Evolutionary conservation across 1,284 basidiomycete species (phyloP), one percentile per base, ranked within the genome.

Genomic region (Cystobasidium pallidum): DNA sequence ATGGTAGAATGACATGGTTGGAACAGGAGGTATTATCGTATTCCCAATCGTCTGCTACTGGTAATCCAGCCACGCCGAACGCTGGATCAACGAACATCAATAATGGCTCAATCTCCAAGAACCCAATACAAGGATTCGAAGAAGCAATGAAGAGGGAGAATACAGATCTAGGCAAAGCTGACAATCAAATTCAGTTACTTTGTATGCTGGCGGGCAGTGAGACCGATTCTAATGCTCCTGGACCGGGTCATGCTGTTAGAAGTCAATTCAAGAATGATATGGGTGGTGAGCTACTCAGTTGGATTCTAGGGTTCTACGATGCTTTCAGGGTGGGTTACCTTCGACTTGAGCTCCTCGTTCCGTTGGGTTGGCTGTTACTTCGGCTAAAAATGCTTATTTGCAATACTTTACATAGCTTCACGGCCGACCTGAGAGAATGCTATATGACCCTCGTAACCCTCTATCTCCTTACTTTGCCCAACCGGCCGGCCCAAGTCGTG

Each of bases 261-360:
- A 34, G 36, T 36, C 41, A 47, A 8, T 63, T 32, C 43, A 78
- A 80, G 55, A 81, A 80, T 15, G 78, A 79, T 41, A 79, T 77
- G 26, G 59, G 32, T 2, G 85, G 86, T 55, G 93, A 94, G 81
- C 95, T 98, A 92, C 84, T 98, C 76, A 90, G 89, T 80, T 99
- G 95, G 94, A 84, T 96, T 66, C 88, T 94, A 72, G 92, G 91
- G 76, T 13, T 74, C 24, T 70, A 64, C 15, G 74, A 75, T 32
- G 73, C 68, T 17, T 76, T 80, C 75, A 77, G 74, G 68, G 78
- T 77, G 49, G 34, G 76, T 58, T 30, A 15, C 15, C 10, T 11
- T 32, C 52, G 3, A 6, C n/a, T n/a, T n/a, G n/a, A n/a, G n/a
- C n/a, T n/a, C n/a, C n/a, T n/a, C n/a, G n/a, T n/a, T n/a, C n/a